Conservation (phyloP, 108 stramenopile genomes). For the Cyclotella cryptica region DNA sequence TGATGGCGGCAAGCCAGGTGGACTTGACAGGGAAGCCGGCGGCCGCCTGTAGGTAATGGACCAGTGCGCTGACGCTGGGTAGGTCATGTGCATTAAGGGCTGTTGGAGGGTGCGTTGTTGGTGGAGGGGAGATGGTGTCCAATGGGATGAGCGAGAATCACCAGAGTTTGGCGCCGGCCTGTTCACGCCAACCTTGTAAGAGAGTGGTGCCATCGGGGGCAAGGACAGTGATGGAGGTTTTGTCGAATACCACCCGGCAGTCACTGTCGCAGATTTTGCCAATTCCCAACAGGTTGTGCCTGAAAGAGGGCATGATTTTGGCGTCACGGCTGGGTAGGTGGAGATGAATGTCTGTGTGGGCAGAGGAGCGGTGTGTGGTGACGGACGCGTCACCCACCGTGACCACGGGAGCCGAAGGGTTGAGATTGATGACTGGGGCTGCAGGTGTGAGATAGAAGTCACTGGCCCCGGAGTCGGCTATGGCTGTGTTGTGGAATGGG, state of each 20-base stretch:
- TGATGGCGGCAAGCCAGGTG: background rate
- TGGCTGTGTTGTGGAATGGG: background rate
- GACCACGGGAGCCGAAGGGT: background rate
- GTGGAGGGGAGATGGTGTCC: background rate
- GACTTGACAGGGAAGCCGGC: slow-evolving; percentile 3
- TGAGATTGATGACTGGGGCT: slow-evolving; percentile 3
- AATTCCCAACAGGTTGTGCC: slow-evolving; percentile 17
- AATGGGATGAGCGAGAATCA: background rate
- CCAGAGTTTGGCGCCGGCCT: background rate
- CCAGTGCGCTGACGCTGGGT: background rate
- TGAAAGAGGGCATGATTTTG: slow-evolving; percentile 27
- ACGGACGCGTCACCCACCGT: background rate
- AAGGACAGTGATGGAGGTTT: slow-evolving; percentile 9
- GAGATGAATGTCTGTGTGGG: background rate
- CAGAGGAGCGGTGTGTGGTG: background rate
- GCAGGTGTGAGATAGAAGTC: slow-evolving; percentile 9
- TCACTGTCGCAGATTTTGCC: background rate
- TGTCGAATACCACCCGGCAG: slow-evolving; percentile 4
- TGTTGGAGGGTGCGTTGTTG: background rate
- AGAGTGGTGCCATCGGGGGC: slow-evolving; percentile 2
- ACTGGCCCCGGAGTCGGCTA: slow-evolving; percentile 5
- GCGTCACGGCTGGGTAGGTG: background rate
- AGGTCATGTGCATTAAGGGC: background rate
- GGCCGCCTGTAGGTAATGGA: background rate
- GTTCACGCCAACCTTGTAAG: background rate